These are phyloP conservation scores for Schoenoplectus triqueter DNA, from an alignment of 202 grass and related monocot species.

Conservation along the genomic window DNA sequence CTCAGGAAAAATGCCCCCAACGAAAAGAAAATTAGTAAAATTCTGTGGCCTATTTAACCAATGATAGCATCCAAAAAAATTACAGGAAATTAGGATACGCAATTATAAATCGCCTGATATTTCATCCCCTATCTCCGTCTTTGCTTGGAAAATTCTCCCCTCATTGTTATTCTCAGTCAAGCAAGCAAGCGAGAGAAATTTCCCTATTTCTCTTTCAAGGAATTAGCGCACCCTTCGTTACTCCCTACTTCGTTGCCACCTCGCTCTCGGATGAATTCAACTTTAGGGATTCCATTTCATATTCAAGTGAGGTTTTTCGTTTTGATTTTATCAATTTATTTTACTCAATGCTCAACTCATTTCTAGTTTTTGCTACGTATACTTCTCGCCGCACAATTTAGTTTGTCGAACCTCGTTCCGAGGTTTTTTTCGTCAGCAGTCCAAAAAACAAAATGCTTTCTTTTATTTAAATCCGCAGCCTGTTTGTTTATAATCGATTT, in stretches of 20 bases:
- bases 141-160: too few relatives aligned
- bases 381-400: background rate
- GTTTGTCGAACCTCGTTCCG: background rate
- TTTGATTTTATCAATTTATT: background rate
- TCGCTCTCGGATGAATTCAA: slow-evolving; percentile 6
- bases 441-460: background rate
- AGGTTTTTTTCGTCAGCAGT: background rate
- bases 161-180: too few relatives aligned
- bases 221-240: slow-evolving; percentile 5
- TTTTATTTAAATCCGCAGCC: too few relatives aligned
- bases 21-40: background rate
- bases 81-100: background rate
- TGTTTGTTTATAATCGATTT: background rate
- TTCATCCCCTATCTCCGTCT: too few relatives aligned
- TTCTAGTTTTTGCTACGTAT: background rate
- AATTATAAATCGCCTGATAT: too few relatives aligned
- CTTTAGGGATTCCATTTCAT: slow-evolving; percentile 12
- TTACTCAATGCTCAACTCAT: background rate
- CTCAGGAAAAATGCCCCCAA: background rate
- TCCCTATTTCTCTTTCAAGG: slow-evolving; percentile 6
- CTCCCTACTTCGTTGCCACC: too few relatives aligned
- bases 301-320: background rate
- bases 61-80: background rate
- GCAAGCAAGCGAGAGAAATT: background rate
- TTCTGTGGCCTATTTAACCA: slow-evolving; percentile 12